phyloP scores from a whole-genome alignment of 2,329 filamentous ascomycete genomes.

The Dactylellina drechsleri region DNA sequence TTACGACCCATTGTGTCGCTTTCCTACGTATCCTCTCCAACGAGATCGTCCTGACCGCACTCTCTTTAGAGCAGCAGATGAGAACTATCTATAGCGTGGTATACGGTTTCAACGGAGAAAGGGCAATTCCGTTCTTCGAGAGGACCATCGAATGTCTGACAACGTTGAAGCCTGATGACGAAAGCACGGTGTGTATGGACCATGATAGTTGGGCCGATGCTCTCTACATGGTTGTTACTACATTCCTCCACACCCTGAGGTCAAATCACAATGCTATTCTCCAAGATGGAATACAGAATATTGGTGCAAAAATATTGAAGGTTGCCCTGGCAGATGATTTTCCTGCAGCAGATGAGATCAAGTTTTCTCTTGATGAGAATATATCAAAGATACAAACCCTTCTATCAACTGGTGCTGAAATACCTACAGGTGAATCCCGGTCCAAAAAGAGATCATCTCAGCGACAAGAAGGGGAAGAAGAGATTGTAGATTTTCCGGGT shows the following conservation, averaged over 20 bases:
- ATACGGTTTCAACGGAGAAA: slow-evolving; percentile 57
- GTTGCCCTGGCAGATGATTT: background rate
- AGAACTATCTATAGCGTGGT: slow-evolving; percentile 59
- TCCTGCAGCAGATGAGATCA: background rate
- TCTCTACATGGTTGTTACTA: slow-evolving; percentile 12
- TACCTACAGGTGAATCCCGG: slow-evolving; percentile 6
- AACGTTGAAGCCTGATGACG: slow-evolving; percentile 22
- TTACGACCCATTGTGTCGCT: slow-evolving; percentile 55
- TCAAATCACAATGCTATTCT: slow-evolving; percentile 44
- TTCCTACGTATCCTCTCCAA: slow-evolving; percentile 58
- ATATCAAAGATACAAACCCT: slow-evolving; percentile 30
- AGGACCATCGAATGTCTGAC: slow-evolving; percentile 19
- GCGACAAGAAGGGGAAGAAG: slow-evolving; percentile 1
- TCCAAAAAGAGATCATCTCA: background rate
- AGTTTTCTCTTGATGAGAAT: slow-evolving; percentile 2
- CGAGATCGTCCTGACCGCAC: slow-evolving; percentile 55
- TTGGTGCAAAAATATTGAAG: slow-evolving; percentile 19
- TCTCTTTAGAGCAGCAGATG: slow-evolving; percentile 58
- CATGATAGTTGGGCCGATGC: slow-evolving; percentile 22
- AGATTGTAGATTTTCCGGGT: slow-evolving; percentile 58
- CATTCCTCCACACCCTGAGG: slow-evolving; percentile 28
- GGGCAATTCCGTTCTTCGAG: slow-evolving; percentile 56
- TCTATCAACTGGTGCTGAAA: slow-evolving; percentile 28
- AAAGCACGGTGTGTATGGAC: slow-evolving; percentile 8
- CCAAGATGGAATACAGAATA: slow-evolving; percentile 15